These are phyloP conservation scores for Chlorophyllum brunneum DNA, from an alignment of 768 basidiomycete species.

Conservation along the genomic window DNA sequence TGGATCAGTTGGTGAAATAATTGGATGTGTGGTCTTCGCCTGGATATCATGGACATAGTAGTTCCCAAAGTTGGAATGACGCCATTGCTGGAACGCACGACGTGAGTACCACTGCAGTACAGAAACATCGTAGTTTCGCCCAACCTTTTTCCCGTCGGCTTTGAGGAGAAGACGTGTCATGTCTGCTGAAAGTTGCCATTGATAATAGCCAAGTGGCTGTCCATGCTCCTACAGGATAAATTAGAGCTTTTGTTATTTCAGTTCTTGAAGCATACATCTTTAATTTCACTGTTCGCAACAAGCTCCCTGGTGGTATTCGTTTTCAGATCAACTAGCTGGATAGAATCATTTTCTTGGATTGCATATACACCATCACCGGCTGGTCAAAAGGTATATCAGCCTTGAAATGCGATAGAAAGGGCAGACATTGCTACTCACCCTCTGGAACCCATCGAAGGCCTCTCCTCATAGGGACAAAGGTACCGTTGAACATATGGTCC, in stretches of 20 bases:
- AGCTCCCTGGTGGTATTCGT: slow-evolving; percentile 64
- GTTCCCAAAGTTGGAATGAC: slow-evolving; percentile 85
- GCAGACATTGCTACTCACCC: slow-evolving; percentile 46
- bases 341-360: slow-evolving; percentile 50
- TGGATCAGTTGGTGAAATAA: slow-evolving; percentile 65
- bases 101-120: slow-evolving; percentile 9
- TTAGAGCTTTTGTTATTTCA: background rate
- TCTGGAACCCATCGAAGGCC: slow-evolving; percentile 85
- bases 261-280: slow-evolving; percentile 45
- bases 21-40: slow-evolving; percentile 62
- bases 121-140: slow-evolving; percentile 6
- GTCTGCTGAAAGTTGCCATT: slow-evolving; percentile 87
- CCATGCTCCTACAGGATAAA: slow-evolving; percentile 47
- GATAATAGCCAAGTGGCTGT: slow-evolving; percentile 40
- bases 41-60: slow-evolving; percentile 88
- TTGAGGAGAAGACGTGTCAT: slow-evolving; percentile 87
- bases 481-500: slow-evolving; percentile 92
- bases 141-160: slow-evolving; percentile 68
- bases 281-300: slow-evolving; percentile 54
- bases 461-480: slow-evolving; percentile 52
- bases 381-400: slow-evolving; percentile 24
- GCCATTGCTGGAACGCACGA: slow-evolving; percentile 74
- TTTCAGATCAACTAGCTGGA: slow-evolving; percentile 80
- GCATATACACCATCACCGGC: slow-evolving; percentile 96
- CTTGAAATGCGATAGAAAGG: background rate